These are phyloP conservation scores for Aspergillus amoenus DNA, from an alignment of 2,329 filamentous ascomycete genomes.

Conservation along the genomic window DNA sequence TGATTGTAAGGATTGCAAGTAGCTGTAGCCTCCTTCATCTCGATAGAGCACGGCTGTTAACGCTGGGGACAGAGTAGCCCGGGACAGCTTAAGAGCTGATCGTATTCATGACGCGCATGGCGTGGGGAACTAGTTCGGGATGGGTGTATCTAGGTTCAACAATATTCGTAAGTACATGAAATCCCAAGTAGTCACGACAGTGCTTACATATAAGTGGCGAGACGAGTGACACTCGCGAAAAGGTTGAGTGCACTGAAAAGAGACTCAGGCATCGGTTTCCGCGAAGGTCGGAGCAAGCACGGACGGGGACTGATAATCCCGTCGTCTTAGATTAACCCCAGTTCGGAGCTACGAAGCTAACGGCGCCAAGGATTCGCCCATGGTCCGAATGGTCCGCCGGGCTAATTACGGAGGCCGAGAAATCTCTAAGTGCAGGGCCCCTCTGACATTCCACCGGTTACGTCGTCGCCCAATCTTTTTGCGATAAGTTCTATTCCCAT, in stretches of 20 bases:
- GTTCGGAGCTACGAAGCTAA: not conserved
- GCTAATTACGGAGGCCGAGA: slow-evolving; percentile 21
- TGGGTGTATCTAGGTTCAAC: not conserved
- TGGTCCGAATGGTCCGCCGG: slow-evolving; percentile 11
- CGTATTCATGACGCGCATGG: slow-evolving; percentile 16
- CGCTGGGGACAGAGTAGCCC: slow-evolving; percentile 10
- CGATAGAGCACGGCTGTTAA: slow-evolving; percentile 1
- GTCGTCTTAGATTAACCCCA: not conserved
- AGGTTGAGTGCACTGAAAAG: not conserved
- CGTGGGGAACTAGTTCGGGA: not conserved
- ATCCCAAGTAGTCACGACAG: not conserved
- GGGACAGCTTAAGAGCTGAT: not conserved
- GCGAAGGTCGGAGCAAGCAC: not conserved
- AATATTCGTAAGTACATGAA: not conserved
- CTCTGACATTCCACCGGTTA: slow-evolving; percentile 31
- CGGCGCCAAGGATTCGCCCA: slow-evolving; percentile 1
- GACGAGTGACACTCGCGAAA: not conserved
- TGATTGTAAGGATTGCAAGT: slow-evolving; percentile 4
- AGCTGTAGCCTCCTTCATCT: slow-evolving; percentile 17
- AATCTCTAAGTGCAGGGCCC: slow-evolving; percentile 23
- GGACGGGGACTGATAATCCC: not conserved
- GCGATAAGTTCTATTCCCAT: not conserved
- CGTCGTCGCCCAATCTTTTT: slow-evolving; percentile 13
- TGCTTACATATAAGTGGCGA: not conserved
- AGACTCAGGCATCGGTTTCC: not conserved